Evolutionary conservation across 768 basidiomycete species (phyloP).

Genomic region (Podaxis sp.): DNA sequence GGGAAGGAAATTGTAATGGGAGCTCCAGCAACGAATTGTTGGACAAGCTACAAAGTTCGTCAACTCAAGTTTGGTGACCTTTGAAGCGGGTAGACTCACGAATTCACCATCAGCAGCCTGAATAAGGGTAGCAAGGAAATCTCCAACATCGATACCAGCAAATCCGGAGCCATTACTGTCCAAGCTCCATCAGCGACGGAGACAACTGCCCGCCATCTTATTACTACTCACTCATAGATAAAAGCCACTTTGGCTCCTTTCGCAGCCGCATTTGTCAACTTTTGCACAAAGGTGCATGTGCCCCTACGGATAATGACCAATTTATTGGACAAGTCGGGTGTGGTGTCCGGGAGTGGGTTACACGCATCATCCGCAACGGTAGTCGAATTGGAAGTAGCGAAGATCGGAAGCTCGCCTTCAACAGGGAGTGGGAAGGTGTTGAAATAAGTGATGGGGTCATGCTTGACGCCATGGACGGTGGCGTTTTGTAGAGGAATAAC

Average conservation of each 20-base stretch:
- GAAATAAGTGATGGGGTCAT: constrained; percentile 57
- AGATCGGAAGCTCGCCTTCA: constrained; percentile 49
- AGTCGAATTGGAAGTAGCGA: constrained; percentile 57
- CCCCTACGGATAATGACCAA: constrained; percentile 61
- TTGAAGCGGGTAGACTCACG: constrained; percentile 29
- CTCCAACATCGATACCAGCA: constrained; percentile 38
- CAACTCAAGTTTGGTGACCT: not conserved
- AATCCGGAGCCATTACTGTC: constrained; percentile 51
- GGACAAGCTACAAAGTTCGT: constrained; percentile 38
- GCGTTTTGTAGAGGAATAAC: constrained; percentile 58
- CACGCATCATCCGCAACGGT: constrained; percentile 60
- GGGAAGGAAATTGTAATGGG: constrained; percentile 48
- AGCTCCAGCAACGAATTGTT: constrained; percentile 45
- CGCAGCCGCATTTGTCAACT: constrained; percentile 51
- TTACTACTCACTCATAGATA: constrained; percentile 52
- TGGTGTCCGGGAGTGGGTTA: constrained; percentile 48
- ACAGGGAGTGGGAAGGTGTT: constrained; percentile 46
- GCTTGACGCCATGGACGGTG: constrained; percentile 46
- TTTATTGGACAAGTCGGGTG: constrained; percentile 53
- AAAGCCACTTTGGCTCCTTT: constrained; percentile 49
- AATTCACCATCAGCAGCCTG: constrained; percentile 56
- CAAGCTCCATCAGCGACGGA: not conserved
- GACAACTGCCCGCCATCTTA: not conserved
- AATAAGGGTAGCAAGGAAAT: constrained; percentile 50
- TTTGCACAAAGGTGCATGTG: constrained; percentile 56